Conservation (phyloP, 2,329 filamentous ascomycete species). For the Colletotrichum tofieldiae region DNA sequence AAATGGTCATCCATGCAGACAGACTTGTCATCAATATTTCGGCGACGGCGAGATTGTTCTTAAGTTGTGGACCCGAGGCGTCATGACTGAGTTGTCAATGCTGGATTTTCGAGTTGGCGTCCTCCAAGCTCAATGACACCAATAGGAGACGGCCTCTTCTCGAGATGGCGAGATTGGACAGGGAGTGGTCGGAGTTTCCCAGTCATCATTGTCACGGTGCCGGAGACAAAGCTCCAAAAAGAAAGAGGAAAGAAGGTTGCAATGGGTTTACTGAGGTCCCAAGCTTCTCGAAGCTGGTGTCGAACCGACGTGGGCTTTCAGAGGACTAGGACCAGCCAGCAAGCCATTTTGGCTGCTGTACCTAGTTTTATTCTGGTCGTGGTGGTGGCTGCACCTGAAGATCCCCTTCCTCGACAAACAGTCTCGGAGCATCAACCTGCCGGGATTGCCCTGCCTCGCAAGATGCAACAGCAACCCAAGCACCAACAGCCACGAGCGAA, state of each 20-base stretch:
- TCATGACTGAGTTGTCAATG: background rate
- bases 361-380: background rate
- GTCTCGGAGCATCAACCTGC: background rate
- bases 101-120: background rate
- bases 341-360: too few species aligned
- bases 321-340: constrained; percentile 10
- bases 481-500: background rate
- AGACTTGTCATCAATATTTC: background rate
- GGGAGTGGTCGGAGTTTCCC: constrained; percentile 19
- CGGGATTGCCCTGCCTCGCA: constrained; percentile 10
- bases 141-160: constrained; percentile 15
- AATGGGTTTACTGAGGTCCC: constrained; percentile 23
- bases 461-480: background rate
- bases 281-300: constrained; percentile 32
- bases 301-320: constrained; percentile 7
- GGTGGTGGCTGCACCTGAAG: constrained; percentile 15
- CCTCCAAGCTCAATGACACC: background rate
- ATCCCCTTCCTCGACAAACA: constrained; percentile 1
- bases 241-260: constrained; percentile 24
- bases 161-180: constrained; percentile 16
- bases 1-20: background rate
- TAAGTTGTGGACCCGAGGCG: background rate
- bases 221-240: constrained; percentile 27
- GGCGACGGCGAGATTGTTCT: background rate
- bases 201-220: background rate